Evolutionary conservation across 768 basidiomycete genomes (phyloP).

Genomic region (Tylopilus subfusipes): DNA sequence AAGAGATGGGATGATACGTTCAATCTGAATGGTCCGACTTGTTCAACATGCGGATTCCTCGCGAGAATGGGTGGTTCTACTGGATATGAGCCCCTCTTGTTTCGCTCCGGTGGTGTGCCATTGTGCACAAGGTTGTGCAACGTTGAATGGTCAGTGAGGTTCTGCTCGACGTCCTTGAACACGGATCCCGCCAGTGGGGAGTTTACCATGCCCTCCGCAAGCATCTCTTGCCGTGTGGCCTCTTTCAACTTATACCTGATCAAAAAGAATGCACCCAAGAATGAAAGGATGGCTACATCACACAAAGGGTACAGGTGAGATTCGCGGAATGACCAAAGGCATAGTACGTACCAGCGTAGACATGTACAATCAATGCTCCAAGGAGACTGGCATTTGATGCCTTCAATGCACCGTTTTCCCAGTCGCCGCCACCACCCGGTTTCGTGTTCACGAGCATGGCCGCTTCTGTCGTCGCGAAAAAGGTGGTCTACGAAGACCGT

Average conservation of each 20-base stretch:
- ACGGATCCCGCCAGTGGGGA: constrained; percentile 20
- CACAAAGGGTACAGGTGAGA: background rate
- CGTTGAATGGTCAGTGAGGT: background rate
- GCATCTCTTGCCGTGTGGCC: constrained; percentile 46
- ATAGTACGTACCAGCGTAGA: constrained; percentile 42
- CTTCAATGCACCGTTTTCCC: constrained; percentile 16
- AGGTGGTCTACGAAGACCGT: constrained; percentile 46
- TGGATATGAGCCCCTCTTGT: background rate
- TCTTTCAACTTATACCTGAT: constrained; percentile 52
- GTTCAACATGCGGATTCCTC: constrained; percentile 48
- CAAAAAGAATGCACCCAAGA: constrained; percentile 54
- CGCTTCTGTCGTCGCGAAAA: constrained; percentile 58
- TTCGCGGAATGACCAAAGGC: background rate
- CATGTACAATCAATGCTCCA: constrained; percentile 53
- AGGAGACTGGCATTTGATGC: constrained; percentile 46
- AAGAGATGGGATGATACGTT: constrained; percentile 44
- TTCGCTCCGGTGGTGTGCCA: background rate
- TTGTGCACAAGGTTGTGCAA: too few species aligned
- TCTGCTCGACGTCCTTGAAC: constrained; percentile 14
- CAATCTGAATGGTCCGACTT: constrained; percentile 44
- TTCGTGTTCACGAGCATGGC: constrained; percentile 47
- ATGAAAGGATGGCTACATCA: constrained; percentile 43
- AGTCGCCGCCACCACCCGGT: constrained; percentile 22
- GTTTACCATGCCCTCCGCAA: constrained; percentile 33
- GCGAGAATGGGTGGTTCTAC: constrained; percentile 37